Conservation (phyloP, 345 rosid species). For the Hirschfeldia incana region DNA sequence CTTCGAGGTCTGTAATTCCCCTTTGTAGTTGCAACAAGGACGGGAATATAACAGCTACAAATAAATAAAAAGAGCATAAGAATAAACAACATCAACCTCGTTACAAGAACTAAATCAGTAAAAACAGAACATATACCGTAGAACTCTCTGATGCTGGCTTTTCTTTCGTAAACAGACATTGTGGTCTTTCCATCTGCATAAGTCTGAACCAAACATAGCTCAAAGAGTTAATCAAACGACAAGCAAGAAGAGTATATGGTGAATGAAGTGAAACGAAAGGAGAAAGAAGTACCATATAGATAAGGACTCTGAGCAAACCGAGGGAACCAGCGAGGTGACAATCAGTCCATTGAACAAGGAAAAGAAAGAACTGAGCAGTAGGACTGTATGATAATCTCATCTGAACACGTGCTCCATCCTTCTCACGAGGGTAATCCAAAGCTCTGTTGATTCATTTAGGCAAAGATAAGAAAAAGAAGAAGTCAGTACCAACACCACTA, state of each 20-base stretch:
- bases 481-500: not conserved
- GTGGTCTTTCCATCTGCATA: slow-evolving; percentile 86
- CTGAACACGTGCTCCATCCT: slow-evolving; percentile 82
- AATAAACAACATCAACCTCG: not conserved
- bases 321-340: slow-evolving; percentile 91
- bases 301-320: slow-evolving; percentile 84
- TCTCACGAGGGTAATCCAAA: slow-evolving; percentile 69
- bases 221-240: slow-evolving; percentile 10
- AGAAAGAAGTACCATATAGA: slow-evolving; percentile 73
- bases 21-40: slow-evolving; percentile 71
- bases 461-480: not conserved
- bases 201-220: slow-evolving; percentile 48
- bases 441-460: slow-evolving; percentile 54
- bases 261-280: slow-evolving; percentile 11
- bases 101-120: no score
- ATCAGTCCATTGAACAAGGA: slow-evolving; percentile 96
- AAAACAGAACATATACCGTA: slow-evolving; percentile 48
- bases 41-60: slow-evolving; percentile 71
- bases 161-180: slow-evolving; percentile 81
- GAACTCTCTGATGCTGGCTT: slow-evolving; percentile 78
- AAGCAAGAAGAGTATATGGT: slow-evolving; percentile 1
- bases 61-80: not conserved
- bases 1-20: slow-evolving; percentile 72
- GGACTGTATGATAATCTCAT: slow-evolving; percentile 95
- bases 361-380: slow-evolving; percentile 77